Evolutionary conservation across 2,329 filamentous ascomycete genomes (phyloP).

Genomic region (Aureobasidium leucospermi): DNA sequence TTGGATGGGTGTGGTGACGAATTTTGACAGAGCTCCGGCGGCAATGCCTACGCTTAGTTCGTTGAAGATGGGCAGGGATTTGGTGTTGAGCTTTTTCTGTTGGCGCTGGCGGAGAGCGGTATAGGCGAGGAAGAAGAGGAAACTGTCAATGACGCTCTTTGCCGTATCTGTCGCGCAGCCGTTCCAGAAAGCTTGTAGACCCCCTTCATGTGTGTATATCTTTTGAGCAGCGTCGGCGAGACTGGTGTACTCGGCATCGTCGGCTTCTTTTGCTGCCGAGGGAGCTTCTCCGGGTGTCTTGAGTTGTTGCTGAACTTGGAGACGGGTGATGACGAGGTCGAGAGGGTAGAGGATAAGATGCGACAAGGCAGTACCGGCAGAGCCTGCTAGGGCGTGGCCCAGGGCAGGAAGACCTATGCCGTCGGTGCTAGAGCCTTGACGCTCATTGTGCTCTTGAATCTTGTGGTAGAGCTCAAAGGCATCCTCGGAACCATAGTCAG

Average conservation of each 20-base stretch:
- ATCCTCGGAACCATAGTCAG: conserved; percentile 25
- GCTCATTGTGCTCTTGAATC: conserved; percentile 20
- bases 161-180: conserved; percentile 37
- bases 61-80: conserved; percentile 53
- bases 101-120: conserved; percentile 46
- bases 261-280: conserved; percentile 26
- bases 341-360: conserved; percentile 75
- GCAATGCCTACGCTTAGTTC: conserved; percentile 68
- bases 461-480: conserved; percentile 25
- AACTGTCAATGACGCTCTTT: conserved; percentile 58
- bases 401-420: conserved; percentile 59
- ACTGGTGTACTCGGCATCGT: conserved; percentile 50
- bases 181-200: conserved; percentile 58
- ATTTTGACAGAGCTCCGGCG: conserved; percentile 66
- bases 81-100: conserved; percentile 30
- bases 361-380: conserved; percentile 68
- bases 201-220: conserved; percentile 67
- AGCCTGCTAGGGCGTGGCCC: conserved; percentile 74
- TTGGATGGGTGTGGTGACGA: conserved; percentile 71
- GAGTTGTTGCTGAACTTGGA: conserved; percentile 67
- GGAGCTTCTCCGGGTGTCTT: conserved; percentile 30
- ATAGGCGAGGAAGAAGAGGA: conserved; percentile 82
- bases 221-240: conserved; percentile 62
- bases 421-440: conserved; percentile 10
- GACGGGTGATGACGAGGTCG: conserved; percentile 70